phyloP scores from a whole-genome alignment of 768 basidiomycete genomes.

The Polyporus arcularius region DNA sequence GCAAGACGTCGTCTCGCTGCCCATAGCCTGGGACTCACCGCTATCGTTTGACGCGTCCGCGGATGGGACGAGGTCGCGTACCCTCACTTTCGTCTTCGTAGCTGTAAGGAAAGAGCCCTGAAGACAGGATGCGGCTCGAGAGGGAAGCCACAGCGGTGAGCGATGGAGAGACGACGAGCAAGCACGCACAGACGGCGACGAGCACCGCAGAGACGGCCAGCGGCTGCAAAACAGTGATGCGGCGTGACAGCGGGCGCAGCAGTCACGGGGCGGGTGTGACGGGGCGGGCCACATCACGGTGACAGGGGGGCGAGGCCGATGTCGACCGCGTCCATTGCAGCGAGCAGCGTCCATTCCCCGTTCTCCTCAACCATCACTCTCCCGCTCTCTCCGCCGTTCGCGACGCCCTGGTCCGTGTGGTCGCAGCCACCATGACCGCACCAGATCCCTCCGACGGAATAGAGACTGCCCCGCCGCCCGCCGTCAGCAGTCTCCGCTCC shows the following conservation, averaged over 20 bases:
- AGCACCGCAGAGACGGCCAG: too few species aligned
- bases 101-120: too few species aligned
- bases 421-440: constrained; percentile 22
- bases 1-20: too few species aligned
- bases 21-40: too few species aligned
- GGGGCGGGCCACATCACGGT: not conserved
- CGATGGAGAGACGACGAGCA: too few species aligned
- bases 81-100: too few species aligned
- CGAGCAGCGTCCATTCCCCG: not conserved
- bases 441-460: constrained; percentile 35
- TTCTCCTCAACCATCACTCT: not conserved
- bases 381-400: not conserved
- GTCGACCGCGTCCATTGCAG: not conserved
- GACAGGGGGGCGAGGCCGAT: not conserved
- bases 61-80: too few species aligned
- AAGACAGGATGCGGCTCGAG: too few species aligned
- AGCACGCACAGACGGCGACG: too few species aligned
- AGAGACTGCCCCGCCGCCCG: constrained; percentile 56
- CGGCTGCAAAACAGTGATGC: too few species aligned
- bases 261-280: not conserved
- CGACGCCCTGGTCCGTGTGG: not conserved
- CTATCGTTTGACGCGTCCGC: too few species aligned
- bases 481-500: constrained; percentile 70
- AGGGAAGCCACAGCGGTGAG: too few species aligned
- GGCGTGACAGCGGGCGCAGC: not conserved